Base-by-base conservation (phyloP, 2,329 filamentous ascomycete genomes). In the Exserohilum rostratum region DNA sequence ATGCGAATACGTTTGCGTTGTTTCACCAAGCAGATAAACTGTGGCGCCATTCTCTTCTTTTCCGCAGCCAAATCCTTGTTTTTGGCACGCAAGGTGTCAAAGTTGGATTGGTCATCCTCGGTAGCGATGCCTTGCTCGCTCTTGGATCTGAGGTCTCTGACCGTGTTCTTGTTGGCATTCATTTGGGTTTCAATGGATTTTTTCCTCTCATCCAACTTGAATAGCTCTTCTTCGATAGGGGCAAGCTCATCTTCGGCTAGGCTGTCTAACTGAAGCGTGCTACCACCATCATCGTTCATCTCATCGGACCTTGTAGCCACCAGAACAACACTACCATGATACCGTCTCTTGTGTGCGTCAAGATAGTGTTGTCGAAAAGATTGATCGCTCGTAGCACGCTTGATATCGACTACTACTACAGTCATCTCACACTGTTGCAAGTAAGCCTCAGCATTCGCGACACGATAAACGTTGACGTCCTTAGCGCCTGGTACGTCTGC, bases 301-400 rank as follows among this genome's bases (percentile, higher is more conserved):
- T 56, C 53, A 52, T 69, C 66, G 3, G 66, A 60, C 10, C 52
- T 43, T 0, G 66, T 70, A 2, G 31, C 48, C 0, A 68, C 61
- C 3, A 69, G 30, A 3, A 68, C 64, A 3, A 63, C 57, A 17
- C 54, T 68, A 10, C 63, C 63, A n/a, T 50, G 49, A 1, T 58
- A 40, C 33, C 58, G 45, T 20, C 66, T 46, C 6, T 57, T 47
- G 22, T 53, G 59, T 1, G 65, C 60, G 7, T 65, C 62, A 0
- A 60, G 34, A 2, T 57, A 45, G 4, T 64, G 53, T 4, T 55
- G 35, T 0, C 56, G 46, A 4, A 67, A 55, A 4, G 40, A 37
- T 3, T 29, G 35, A 22, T 65, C 46, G 7, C 53, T 52, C 5
- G 53, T 30, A 2, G 49, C 38, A 3, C 68, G 56, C 7, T 61